These are phyloP conservation scores for Fusarium paranaense DNA, from an alignment of 2,329 filamentous ascomycete species.

Conservation along the genomic window DNA sequence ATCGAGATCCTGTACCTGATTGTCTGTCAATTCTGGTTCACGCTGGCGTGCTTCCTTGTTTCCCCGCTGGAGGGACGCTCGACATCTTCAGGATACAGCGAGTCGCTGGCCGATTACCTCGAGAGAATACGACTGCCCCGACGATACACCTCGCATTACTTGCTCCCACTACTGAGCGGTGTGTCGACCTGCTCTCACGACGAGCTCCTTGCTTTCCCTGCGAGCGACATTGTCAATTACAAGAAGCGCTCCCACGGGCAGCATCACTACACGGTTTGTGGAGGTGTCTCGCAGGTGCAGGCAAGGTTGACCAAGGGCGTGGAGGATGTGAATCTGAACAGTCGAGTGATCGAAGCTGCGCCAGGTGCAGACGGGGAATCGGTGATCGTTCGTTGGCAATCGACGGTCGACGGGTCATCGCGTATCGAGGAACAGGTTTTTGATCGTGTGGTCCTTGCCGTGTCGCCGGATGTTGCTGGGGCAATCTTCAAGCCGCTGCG, in stretches of 20 bases:
- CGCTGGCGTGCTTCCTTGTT: constrained; percentile 62
- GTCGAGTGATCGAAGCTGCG: constrained; percentile 52
- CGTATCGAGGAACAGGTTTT: constrained; percentile 52
- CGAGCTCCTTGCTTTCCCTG: constrained; percentile 63
- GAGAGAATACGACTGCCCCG: constrained; percentile 61
- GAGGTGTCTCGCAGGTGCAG: constrained; percentile 63
- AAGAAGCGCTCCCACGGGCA: constrained; percentile 58
- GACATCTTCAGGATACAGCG: constrained; percentile 37
- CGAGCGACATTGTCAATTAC: constrained; percentile 64
- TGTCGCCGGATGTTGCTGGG: constrained; percentile 65
- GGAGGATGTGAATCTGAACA: constrained; percentile 53
- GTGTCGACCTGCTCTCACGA: constrained; percentile 67
- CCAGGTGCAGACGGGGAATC: constrained; percentile 27
- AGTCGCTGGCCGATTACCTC: constrained; percentile 63
- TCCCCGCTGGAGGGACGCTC: constrained; percentile 43
- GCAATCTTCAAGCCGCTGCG: constrained; percentile 59
- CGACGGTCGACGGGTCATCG: constrained; percentile 16
- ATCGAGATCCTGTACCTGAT: constrained; percentile 58
- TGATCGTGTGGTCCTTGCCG: constrained; percentile 65
- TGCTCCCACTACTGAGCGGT: constrained; percentile 66
- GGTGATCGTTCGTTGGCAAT: constrained; percentile 52
- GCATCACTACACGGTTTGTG: constrained; percentile 63
- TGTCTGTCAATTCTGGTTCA: constrained; percentile 66
- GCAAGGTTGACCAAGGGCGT: constrained; percentile 56
- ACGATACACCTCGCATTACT: constrained; percentile 60